Percentiles rank a stretch among this genome's conserved stretches.
phyloP scores from a whole-genome alignment of 345 rosid genomes.

The Adansonia digitata region DNA sequence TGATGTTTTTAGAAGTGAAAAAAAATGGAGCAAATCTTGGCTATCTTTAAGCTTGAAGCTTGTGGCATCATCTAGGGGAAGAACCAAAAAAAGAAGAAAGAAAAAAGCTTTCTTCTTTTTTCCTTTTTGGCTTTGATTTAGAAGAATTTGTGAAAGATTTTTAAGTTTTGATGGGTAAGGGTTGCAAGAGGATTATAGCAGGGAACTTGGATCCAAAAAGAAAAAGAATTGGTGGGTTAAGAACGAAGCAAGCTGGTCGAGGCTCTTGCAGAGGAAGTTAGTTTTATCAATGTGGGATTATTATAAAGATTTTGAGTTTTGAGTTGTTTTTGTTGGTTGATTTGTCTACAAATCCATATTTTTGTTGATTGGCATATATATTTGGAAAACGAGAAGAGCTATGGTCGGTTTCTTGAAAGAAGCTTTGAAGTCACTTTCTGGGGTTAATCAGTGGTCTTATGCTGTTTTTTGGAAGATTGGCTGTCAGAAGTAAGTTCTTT shows the following conservation, averaged over 20 bases:
- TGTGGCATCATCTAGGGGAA: slow-evolving; percentile 41
- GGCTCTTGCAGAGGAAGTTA: slow-evolving; percentile 99
- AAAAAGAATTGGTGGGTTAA: slow-evolving; percentile 78
- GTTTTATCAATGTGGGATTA: slow-evolving; percentile 24
- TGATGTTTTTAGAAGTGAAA: neutral
- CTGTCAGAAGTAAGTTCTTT: slow-evolving; percentile 60
- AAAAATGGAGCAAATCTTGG: slow-evolving; percentile 54
- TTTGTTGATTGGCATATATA: too few species aligned
- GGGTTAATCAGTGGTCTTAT: slow-evolving; percentile 70
- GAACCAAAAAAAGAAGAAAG: too few species aligned
- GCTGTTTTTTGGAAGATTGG: slow-evolving; percentile 97
- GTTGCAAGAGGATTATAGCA: slow-evolving; percentile 50
- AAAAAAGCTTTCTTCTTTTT: neutral
- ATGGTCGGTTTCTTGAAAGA: slow-evolving; percentile 77
- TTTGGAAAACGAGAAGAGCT: slow-evolving; percentile 9
- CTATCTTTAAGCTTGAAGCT: slow-evolving; percentile 40
- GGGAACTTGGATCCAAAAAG: slow-evolving; percentile 88
- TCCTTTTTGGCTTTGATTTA: neutral
- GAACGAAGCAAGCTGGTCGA: slow-evolving; percentile 92
- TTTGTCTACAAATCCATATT: slow-evolving; percentile 8
- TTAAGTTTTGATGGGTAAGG: slow-evolving; percentile 34
- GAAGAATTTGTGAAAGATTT: neutral
- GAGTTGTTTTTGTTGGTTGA: slow-evolving; percentile 18
- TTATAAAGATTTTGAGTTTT: neutral
- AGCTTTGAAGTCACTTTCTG: slow-evolving; percentile 71